These are phyloP conservation scores for Neocatenulostroma microsporum DNA, from an alignment of 2,329 filamentous ascomycete genomes.

Conservation along the genomic window DNA sequence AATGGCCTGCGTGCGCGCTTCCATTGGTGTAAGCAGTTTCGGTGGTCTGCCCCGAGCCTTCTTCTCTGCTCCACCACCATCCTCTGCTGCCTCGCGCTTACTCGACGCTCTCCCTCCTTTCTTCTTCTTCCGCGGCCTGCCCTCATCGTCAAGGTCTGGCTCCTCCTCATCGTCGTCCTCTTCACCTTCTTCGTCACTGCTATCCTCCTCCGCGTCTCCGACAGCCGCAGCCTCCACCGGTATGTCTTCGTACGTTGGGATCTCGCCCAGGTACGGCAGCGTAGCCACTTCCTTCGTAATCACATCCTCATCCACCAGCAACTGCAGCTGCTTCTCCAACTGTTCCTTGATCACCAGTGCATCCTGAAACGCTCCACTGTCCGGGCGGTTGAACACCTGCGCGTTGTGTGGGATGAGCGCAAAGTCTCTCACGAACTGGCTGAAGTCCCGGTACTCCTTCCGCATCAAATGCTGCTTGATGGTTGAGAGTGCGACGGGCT, in stretches of 20 bases:
- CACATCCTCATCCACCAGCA: slow-evolving; percentile 60
- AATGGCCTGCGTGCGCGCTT: slow-evolving; percentile 80
- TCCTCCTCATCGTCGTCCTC: slow-evolving; percentile 68
- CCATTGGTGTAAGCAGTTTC: slow-evolving; percentile 84
- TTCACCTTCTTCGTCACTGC: slow-evolving; percentile 67
- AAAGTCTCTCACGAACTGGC: slow-evolving; percentile 86
- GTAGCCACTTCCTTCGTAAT: slow-evolving; percentile 63
- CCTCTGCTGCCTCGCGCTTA: slow-evolving; percentile 28
- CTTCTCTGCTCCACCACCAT: slow-evolving; percentile 40
- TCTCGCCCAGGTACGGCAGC: slow-evolving; percentile 81
- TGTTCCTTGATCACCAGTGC: slow-evolving; percentile 67
- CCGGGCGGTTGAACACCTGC: slow-evolving; percentile 91
- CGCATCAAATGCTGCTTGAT: slow-evolving; percentile 78
- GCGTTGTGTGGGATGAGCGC: slow-evolving; percentile 92
- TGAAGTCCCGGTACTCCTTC: slow-evolving; percentile 62
- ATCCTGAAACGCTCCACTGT: slow-evolving; percentile 80
- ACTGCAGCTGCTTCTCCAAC: slow-evolving; percentile 66
- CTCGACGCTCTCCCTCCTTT: slow-evolving; percentile 23
- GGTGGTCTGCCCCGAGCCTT: slow-evolving; percentile 72
- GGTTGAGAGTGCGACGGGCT: slow-evolving; percentile 87
- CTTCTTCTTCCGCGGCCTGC: slow-evolving; percentile 31
- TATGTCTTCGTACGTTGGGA: slow-evolving; percentile 78
- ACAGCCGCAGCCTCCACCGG: slow-evolving; percentile 53
- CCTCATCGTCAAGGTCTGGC: slow-evolving; percentile 53
- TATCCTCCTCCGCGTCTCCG: slow-evolving; percentile 56